Base-by-base conservation (phyloP, 345 rosid species). In the rapeseed (Brassica napus) region DNA sequence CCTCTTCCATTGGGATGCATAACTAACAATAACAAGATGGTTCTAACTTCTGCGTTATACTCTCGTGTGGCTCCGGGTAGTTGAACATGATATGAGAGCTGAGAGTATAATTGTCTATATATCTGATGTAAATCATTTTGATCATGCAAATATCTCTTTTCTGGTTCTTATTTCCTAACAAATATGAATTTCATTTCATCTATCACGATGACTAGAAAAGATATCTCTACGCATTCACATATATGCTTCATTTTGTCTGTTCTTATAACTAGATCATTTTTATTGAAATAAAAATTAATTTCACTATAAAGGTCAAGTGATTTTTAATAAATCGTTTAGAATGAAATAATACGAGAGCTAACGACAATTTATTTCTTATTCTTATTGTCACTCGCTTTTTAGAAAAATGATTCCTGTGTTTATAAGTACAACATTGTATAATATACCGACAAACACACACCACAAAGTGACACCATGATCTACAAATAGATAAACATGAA, bases 401-500 rank as follows among this genome's bases (percentile, higher is more conserved):
- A 16, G 18, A 49, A 15, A 5, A 14, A 8, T 21, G 15, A 24
- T 21, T 58, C 14, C 0, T 21, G 10, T 57, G 4, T 18, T 24
- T 59, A 0, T 9, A 23, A 23, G 12, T 58, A 21, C 4, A 5
- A 24, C n/a, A 59, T 23, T 59, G 32, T 24, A 59, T 55, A 54
- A 28, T 31, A 18, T 8, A 58, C 7, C 23, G 14, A 72, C 37
- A 26, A 60, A 39, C 14, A 60, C 30, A 69, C 44, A 42, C 44
- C 14, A 44, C 31, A 44, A 28, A 62, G 77, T 44, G 44, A 58
- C 2, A 23, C 60, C 47, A 39, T 62, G 44, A 52, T 65, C 23
- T 54, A 54, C 78, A 75, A 54, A 4, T 5, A 32, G 64, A 55
- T 65, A 49, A 8, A 34, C 72, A 35, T 39, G 57, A 68, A 21